Conservation (phyloP, 345 rosid species). For the Euclidium syriacum region DNA sequence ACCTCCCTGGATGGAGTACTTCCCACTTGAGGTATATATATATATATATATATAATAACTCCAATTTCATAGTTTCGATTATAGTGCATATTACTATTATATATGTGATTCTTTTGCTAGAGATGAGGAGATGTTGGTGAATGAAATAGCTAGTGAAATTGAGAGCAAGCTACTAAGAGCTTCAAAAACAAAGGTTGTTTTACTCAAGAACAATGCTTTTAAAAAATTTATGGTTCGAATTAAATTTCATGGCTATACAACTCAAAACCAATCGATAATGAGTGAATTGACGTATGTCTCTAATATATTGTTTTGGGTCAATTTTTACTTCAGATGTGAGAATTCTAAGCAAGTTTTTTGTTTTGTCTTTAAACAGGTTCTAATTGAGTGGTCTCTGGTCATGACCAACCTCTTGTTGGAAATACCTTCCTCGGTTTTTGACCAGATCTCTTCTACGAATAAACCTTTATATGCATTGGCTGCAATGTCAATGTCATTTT, state of each 20-base stretch:
- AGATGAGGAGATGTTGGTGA: conserved; percentile 25
- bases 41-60: no score
- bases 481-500: conserved; percentile 13
- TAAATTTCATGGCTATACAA: background rate
- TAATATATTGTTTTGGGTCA: no score
- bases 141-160: conserved; percentile 17
- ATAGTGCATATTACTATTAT: background rate
- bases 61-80: background rate
- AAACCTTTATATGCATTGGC: conserved; percentile 15
- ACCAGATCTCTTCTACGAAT: conserved; percentile 14
- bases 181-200: conserved; percentile 17
- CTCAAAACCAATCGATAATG: background rate
- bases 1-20: conserved; percentile 18
- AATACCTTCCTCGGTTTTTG: background rate
- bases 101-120: background rate
- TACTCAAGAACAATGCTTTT: background rate
- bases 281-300: no score
- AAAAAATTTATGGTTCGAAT: background rate
- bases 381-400: conserved; percentile 20
- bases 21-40: conserved; percentile 9
- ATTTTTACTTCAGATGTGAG: background rate
- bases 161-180: conserved; percentile 17
- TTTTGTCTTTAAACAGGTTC: background rate
- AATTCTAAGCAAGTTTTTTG: background rate
- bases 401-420: conserved; percentile 18